Evolutionary conservation across 208 protist genomes (phyloP), one percentile per base, ranked within the genome.

Genomic region (Leptomonas pyrrhocoris): DNA sequence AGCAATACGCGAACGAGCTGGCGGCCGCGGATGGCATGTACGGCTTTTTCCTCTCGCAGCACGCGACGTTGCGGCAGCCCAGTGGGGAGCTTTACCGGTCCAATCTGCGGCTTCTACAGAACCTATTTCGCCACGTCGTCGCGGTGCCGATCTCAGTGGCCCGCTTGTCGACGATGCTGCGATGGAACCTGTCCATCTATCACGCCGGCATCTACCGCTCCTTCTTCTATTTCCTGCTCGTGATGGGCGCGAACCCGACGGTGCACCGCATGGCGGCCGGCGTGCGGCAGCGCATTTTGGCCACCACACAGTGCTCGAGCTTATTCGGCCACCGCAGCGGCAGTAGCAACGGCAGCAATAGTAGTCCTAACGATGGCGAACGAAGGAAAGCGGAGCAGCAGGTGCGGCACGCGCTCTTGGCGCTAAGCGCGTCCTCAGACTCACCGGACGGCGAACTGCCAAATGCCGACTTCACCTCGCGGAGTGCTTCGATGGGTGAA

Each of bases 181-280:
- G 84, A 25, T 92, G 86, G 84, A 79, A 77, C 48, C 36, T 72
- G 31, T 66, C 51, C 8, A 30, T 86, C 18, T 43, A 77, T 4
- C 61, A 79, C 71, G 83, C 86, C 19, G 34, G 57, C 13, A 43
- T 76, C 21, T 86, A 79, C 58, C 74, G 74, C 45, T 88, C 79
- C 23, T 68, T 92, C 50, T 49, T 92, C 15, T 79, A 88, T 50
- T 81, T 89, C 50, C 21, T 89, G 5, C 69, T 88, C 28, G 16
- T 79, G 2, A 64, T 68, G 4, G 73, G 49, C 7, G 85, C 73
- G 5, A 81, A 80, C 64, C 68, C 78, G 21, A 70, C 68, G 4
- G 63, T 87, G 49, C 61, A 54, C n/a, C 81, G 73, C 28, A 68
- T 85, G 67, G 57, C 68, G 28, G 31, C 38, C 5, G 55, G 68